A percentile compares a stretch with the other conserved stretches of the same genome.
Conservation (phyloP, 495 filamentous ascomycete species). For the Aspergillus haitiensis region DNA sequence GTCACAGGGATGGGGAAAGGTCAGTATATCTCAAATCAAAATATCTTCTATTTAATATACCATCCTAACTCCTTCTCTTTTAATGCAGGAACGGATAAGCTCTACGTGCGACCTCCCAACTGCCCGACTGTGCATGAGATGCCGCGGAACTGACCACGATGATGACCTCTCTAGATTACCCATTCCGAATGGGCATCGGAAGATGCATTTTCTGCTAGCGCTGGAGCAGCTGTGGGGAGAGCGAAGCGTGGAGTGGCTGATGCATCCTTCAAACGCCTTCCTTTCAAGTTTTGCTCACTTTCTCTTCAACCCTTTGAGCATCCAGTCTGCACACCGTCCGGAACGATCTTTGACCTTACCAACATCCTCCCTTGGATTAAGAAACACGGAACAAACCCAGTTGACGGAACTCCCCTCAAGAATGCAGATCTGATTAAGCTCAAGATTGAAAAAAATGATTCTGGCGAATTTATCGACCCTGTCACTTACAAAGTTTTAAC, state of each 20-base stretch:
- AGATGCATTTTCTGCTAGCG: slow-evolving; percentile 77
- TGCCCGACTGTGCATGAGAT: slow-evolving; percentile 2
- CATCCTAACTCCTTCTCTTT: slow-evolving; percentile 17
- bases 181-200: slow-evolving; percentile 95
- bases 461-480: slow-evolving; percentile 91
- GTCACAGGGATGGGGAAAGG: slow-evolving; percentile 58
- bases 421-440: slow-evolving; percentile 85
- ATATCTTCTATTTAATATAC: not conserved
- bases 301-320: slow-evolving; percentile 89
- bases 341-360: slow-evolving; percentile 82
- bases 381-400: slow-evolving; percentile 87
- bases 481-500: slow-evolving; percentile 97
- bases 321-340: slow-evolving; percentile 76
- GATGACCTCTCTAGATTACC: slow-evolving; percentile 61
- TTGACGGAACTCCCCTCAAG: slow-evolving; percentile 76
- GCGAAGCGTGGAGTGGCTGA: slow-evolving; percentile 51
- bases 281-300: slow-evolving; percentile 97
- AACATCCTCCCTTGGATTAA: slow-evolving; percentile 90
- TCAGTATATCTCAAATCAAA: slow-evolving; percentile 25
- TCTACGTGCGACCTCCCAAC: slow-evolving; percentile 55
- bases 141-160: slow-evolving; percentile 18
- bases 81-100: slow-evolving; percentile 62
- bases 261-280: slow-evolving; percentile 79
- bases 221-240: slow-evolving; percentile 63
- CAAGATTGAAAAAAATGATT: slow-evolving; percentile 87